Evolutionary conservation across 1,284 basidiomycete genomes (phyloP), one percentile per base, ranked within the genome.

Genomic region (Fomitopsis schrenkii): DNA sequence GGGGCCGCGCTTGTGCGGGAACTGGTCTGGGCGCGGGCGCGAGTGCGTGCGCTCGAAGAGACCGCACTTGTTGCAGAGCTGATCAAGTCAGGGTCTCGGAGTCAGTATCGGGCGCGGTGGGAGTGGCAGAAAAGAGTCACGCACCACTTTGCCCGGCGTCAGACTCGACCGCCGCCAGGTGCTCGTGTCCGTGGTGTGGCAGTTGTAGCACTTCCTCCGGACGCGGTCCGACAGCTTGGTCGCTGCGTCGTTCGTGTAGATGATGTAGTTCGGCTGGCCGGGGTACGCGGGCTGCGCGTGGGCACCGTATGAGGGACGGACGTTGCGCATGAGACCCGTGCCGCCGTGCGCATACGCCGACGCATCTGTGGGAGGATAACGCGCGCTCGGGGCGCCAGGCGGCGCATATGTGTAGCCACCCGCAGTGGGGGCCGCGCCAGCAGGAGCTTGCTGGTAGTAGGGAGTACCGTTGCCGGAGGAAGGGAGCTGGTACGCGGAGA

Each of bases 61-160:
- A 26, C 90, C 90, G 69, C 90, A 93, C 70, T 93, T 93, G 80
- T 93, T 93, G 78, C 90, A 93, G n/a, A 93, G 80, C 89, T 92
- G 63, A 3, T 57, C 40, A 28, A 26, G 64, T 59, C 22, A 22
- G 22, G 22, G 22, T 22, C 22, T 22, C 38, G 57, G 26, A 41
- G 54, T 30, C 19, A 41, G 22, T 54, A 26, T 14, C 10, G 5
- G 35, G 22, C 14, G 28, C 6, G 48, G 30, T 15, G 7, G 2
- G 5, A 50, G 48, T 9, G 15, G 17, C 4, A 17, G 10, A 30
- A 36, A 33, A 52, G 35, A 19, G 26, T 53, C 46, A 82, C 90
- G 64, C 69, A 91, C 89, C 67, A 92, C 91, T 82, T 93, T 93
- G 40, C 90, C 90, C 2, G 88, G 88, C 64, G 82, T 86, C 58